Base-by-base conservation (phyloP, 2,329 filamentous ascomycete species). In the Parasarocladium wereldwijsianum region DNA sequence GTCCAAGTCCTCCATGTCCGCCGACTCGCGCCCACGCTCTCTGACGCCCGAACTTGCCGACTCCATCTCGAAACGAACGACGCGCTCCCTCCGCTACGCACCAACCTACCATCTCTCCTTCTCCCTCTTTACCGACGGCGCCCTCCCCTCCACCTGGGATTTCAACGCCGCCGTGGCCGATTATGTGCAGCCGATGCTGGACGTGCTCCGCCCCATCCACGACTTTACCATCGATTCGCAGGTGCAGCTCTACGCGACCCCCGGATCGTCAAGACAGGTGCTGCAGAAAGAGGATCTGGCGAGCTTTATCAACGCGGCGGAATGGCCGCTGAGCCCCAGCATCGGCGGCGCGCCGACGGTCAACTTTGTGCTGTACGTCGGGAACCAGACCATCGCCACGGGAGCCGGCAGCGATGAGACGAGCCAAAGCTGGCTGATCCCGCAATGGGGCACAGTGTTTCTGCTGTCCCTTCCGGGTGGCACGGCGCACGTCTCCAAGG, bases 211-310 rank as follows among this genome's bases (percentile, higher is more conserved):
- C 0, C 66, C 77, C 1, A 92, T 94, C 40, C 90, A 86, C 59
- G 87, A 92, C 50, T 96, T 98, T 46, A 93, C 86, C 10, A 77
- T 96, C 29, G 86, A 96, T 47, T 93, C 85, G 0, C 90, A 98
- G 54, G 81, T 98, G 3, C 90, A 98, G 54, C 67, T 96, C 0
- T 94, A 93, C 47, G 87, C 90, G n/a, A 58, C 62, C 2, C 69
- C 72, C 0, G 68, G 73, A n/a, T 67, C 71, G 2, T 64, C 70
- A 42, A 63, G 64, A 11, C 57, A 75, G 15, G 65, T 78, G 0
- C 58, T 98, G 20, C 75, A 70, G 43, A 86, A 84, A 48, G 80
- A 93, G 42, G 85, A 93, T 43, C 64, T 98, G 2, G 84, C 83
- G 21, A 86, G 82, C 2, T 98, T 98, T 46, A 85, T 98, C 53